phyloP scores from a whole-genome alignment of 805 yeast species.

The Lipomyces sp. region DNA sequence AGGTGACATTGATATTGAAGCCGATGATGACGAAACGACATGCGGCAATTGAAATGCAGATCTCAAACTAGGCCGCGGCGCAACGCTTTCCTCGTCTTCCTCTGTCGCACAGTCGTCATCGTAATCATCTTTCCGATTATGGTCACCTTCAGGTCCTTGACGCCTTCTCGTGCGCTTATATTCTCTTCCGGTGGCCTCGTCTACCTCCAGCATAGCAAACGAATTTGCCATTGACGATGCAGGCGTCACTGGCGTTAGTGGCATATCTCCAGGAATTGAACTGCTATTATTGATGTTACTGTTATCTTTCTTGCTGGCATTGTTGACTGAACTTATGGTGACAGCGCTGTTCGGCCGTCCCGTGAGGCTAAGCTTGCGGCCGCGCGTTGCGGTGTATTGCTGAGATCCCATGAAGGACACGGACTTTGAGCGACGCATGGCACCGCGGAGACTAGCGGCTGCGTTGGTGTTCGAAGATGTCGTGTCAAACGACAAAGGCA shows the following conservation, averaged over 20 bases:
- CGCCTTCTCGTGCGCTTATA: slow-evolving; percentile 17
- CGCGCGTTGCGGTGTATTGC: slow-evolving; percentile 1
- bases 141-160: background rate
- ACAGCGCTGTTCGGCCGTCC: background rate
- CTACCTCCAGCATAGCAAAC: slow-evolving; percentile 13
- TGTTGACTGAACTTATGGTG: slow-evolving; percentile 1
- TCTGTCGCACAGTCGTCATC: background rate
- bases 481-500: background rate
- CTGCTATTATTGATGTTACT: too few relatives aligned
- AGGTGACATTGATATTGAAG: too few relatives aligned
- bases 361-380: slow-evolving; percentile 10
- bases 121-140: background rate
- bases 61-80: background rate
- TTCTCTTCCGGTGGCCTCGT: slow-evolving; percentile 4
- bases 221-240: slow-evolving; percentile 1
- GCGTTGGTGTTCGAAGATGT: background rate
- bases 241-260: slow-evolving; percentile 9
- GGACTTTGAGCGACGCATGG: slow-evolving; percentile 20
- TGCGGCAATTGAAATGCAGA: background rate
- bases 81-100: slow-evolving; percentile 4
- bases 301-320: background rate
- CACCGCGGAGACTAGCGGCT: background rate
- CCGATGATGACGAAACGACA: background rate
- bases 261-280: slow-evolving; percentile 5
- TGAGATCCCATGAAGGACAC: slow-evolving; percentile 18